Evolutionary conservation across 2,329 filamentous ascomycete genomes (phyloP), one percentile per base, ranked within the genome.

Genomic region (Teratosphaeria viscida): DNA sequence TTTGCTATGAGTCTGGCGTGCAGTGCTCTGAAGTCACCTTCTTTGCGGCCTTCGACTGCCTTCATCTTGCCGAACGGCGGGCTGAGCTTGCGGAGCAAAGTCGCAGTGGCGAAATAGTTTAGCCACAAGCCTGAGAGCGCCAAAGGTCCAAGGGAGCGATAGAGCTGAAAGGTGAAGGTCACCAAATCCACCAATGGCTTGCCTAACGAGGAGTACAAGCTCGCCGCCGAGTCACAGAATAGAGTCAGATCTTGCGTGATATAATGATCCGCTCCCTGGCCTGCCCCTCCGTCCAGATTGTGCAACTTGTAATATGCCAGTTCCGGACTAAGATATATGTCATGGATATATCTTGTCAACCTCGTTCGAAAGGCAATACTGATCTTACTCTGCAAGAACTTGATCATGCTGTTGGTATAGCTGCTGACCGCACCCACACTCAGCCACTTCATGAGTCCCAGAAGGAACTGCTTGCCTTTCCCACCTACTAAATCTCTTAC

Each of bases 361-460:
- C 94, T 85, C 4, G 94, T 99, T 52, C 94, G 86, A 81, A 99
- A 99, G 37, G 95, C 92, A 65, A 99, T 99, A 6, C 92, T 96
- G 58, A 99, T 91, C 78, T 99, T 99, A 56, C 90, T 92, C 75
- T 99, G 92, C 63, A 99, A 82, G 76, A 89, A 99, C 75, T 97
- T 97, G 80, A 99, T 99, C 88, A 95, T 96, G 58, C 92, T 91
- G 74, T 99, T 99, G 56, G 92, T 96, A 71, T 99, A 99, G 0
- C 92, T 95, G 8, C 92, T 92, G 64, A 97, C 86, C 2, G 89
- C 90, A 52, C 94, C 94, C 39, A 99, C 86, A 2, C 92, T 91
- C 65, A 92, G 91, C 94, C 94, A 99, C 80, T 97, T 96, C 55
- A 87, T 73, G 54, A 99, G 87, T 5, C 94, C 94, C 85, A 87